A percentile compares a stretch with the other conserved stretches of the same genome.
These are phyloP conservation scores for Kwoniella europaea DNA, from an alignment of 768 basidiomycete genomes.

Conservation along the genomic window DNA sequence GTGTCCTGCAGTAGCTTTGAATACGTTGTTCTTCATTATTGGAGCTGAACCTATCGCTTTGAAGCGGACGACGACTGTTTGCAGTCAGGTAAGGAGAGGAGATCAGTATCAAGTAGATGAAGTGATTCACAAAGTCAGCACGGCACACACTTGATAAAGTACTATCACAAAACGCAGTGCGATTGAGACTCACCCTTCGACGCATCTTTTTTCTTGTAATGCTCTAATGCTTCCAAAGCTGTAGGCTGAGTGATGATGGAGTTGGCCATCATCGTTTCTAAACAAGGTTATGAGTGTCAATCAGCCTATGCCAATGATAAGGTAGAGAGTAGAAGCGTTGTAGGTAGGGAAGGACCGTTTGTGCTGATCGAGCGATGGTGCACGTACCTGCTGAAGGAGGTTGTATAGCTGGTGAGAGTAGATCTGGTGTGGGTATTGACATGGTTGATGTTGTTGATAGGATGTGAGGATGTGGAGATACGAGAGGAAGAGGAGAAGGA, in stretches of 20 bases:
- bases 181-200: constrained; percentile 53
- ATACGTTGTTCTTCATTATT: constrained; percentile 98
- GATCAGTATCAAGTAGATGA: too few relatives aligned
- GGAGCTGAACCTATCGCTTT: constrained; percentile 97
- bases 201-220: constrained; percentile 65
- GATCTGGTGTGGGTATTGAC: constrained; percentile 13
- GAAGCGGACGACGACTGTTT: constrained; percentile 91
- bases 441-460: neutral
- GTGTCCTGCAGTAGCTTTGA: constrained; percentile 94
- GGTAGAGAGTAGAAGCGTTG: neutral
- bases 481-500: neutral
- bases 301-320: neutral
- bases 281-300: neutral
- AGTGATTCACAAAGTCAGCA: too few relatives aligned
- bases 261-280: constrained; percentile 21
- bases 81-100: too few relatives aligned
- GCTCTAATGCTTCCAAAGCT: constrained; percentile 69
- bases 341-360: neutral
- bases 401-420: constrained; percentile 12
- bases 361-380: too few relatives aligned
- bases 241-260: constrained; percentile 29
- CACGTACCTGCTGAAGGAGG: constrained; percentile 12
- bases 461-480: neutral
- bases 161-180: too few relatives aligned
- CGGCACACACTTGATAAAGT: neutral